Base-by-base conservation (phyloP, 805 yeast genomes). In the Candida ortonii region DNA sequence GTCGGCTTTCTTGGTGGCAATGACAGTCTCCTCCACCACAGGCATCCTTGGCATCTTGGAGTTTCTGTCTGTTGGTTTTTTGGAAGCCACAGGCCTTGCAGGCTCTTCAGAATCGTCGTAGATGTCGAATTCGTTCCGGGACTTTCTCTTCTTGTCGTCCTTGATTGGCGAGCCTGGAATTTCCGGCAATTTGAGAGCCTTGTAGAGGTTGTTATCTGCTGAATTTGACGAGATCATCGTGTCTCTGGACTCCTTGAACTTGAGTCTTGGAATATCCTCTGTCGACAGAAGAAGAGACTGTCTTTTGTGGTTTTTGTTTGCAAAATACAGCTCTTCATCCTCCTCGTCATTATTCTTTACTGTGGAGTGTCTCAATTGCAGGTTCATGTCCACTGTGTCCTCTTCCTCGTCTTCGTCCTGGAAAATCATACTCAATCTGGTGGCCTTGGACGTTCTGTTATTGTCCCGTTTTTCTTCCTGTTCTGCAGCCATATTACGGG, bases 111-210 rank as follows among this genome's bases (percentile, higher is more conserved):
- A n/a, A n/a, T 46, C 50, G 38, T 53, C 54, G 26, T 44, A 51
- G 16, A 52, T 42, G 22, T 55, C 55, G 35, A 52, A 53, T 12
- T 45, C 33, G 41, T 47, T 15, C 28, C 43, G 45, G 39, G 44
- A 36, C 7, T 49, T 43, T 24, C 41, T 41, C 22, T 50, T 41
- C 28, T 46, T 39, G 13, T 49, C 54, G 20, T 50, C 52, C 41
- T 59, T 61, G 21, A 59, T 52, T 39, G 63, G 66, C 11, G 66
- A 61, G 8, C 58, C 60, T 11, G 68, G 67, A 36, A 63, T 65
- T 25, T 70, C 70, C 6, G 80, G 81, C 38, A 75, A 53, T 46
- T 68, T 67, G 41, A 71, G 62, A 34, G 61, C 61, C 41, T 70
- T 76, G 52, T 72, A 70, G 17, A 68, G 60, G 21, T 50, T 49